Conservation (phyloP, 106 monocot species). For the Phalaenopsis aphrodite region DNA sequence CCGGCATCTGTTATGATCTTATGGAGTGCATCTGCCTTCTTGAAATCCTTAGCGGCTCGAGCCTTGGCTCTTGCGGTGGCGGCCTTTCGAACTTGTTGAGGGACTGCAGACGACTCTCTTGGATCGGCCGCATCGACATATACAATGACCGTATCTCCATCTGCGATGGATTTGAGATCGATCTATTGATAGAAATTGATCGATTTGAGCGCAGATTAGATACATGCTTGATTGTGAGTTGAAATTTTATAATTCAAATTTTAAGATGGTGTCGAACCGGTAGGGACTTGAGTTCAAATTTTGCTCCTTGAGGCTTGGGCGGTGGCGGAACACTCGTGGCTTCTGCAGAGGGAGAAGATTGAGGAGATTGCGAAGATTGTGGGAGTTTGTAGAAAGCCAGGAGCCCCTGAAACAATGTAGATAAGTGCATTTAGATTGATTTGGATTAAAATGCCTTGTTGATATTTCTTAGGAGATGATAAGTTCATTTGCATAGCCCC, state of each 20-base stretch:
- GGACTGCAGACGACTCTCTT: conserved; percentile 46
- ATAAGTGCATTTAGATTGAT: not conserved
- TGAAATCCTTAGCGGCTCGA: conserved; percentile 46
- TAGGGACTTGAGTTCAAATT: conserved; percentile 68
- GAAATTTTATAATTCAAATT: not conserved
- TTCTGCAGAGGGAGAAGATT: conserved; percentile 8
- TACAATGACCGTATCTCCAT: conserved; percentile 85
- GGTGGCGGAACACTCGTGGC: conserved; percentile 8
- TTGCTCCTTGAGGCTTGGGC: conserved; percentile 42
- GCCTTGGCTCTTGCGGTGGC: conserved; percentile 50
- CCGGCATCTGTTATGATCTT: conserved; percentile 64
- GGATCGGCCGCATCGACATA: conserved; percentile 55
- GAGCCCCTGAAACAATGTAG: conserved; percentile 46
- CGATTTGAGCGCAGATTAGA: not conserved
- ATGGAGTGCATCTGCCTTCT: conserved; percentile 55
- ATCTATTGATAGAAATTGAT: conserved; percentile 28
- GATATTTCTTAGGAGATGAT: no score
- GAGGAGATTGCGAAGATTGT: conserved; percentile 7
- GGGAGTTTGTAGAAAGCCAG: conserved; percentile 76
- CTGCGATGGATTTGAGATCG: conserved; percentile 57
- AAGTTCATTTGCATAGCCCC: no score
- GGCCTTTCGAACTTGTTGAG: conserved; percentile 44
- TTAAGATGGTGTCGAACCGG: conserved; percentile 36
- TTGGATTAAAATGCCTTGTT: not conserved
- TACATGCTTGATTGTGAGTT: not conserved